Base-by-base conservation (phyloP, 2,329 filamentous ascomycete genomes). In the Chaetomium sp. region DNA sequence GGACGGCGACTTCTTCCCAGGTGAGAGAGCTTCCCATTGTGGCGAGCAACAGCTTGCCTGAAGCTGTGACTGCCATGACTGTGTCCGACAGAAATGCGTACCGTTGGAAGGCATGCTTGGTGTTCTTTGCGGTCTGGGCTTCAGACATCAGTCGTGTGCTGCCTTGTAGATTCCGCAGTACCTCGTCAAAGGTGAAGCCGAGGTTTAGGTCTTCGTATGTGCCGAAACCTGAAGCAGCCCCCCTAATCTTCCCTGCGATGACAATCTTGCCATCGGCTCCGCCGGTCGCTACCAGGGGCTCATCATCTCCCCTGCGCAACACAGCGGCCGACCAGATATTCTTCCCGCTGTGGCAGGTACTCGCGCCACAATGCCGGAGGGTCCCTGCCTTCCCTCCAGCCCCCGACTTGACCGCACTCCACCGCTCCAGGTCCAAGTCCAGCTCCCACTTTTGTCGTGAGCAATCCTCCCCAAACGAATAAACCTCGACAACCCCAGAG, bases 391-490 rank as follows among this genome's bases (percentile, higher is more conserved):
- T 53, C 3, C 25, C 51, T 31, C 47, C 56, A 2, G 69, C 70
- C 2, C 55, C 58, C 2, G 10, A 9, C 23, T 25, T 31, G 29
- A 23, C 9, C 5, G 31, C 53, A 23, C n/a, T 25, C 60, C 58
- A 63, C 38, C 54, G 51, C 51, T 50, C 31, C 25, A 50, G 12
- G 33, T 68, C 68, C 13, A 87, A 63, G 0, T 75, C 75, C 10
- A 90, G 74, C 53, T 80, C 80, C 92, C 93, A 97, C 67, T 84
- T 80, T 70, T 93, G 88, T 60, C 86, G 85, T 6, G 90, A 91
- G 9, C 90, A 86, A 76, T 97, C 93, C 77, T 97, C 93, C 12
- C 93, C 92, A 70, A 93, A 90, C 0, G 94, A 96, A 49, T 92
- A 81, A 21, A 89, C 64, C 1, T 71, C 67, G 8, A 74, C 60